phyloP scores from a whole-genome alignment of 1,284 basidiomycete species.

The Moesziomyces globuligerus region DNA sequence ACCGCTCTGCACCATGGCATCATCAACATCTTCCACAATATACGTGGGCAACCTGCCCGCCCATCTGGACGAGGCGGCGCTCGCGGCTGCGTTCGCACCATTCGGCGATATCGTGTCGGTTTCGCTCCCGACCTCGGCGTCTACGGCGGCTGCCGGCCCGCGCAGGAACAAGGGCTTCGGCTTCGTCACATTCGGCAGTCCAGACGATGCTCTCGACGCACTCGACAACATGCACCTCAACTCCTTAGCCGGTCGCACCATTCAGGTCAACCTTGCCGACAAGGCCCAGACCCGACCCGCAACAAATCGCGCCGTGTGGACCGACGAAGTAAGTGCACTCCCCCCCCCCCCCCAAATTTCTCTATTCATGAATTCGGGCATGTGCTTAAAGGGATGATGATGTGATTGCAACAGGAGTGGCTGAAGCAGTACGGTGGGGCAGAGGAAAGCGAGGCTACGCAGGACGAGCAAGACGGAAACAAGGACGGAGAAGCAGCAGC shows the following conservation, averaged over 20 bases:
- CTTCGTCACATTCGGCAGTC: conserved; percentile 38
- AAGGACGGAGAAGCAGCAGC: conserved; percentile 2
- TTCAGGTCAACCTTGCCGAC: conserved; percentile 43
- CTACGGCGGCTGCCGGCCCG: not conserved
- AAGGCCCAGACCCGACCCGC: not conserved
- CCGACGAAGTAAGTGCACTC: conserved; percentile 29
- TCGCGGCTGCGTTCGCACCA: conserved; percentile 23
- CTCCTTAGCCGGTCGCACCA: conserved; percentile 15
- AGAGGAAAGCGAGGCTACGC: too few species aligned
- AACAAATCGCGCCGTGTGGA: conserved; percentile 27
- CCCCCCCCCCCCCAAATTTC: not conserved
- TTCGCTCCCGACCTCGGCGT: conserved; percentile 24
- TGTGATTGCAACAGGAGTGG: conserved; percentile 30
- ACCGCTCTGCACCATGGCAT: not conserved
- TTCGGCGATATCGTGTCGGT: conserved; percentile 52
- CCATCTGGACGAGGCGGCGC: conserved; percentile 17
- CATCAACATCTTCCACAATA: conserved; percentile 12
- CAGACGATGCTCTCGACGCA: conserved; percentile 40
- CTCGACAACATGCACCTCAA: conserved; percentile 56
- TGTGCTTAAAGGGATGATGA: too few species aligned
- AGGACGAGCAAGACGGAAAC: conserved; percentile 1
- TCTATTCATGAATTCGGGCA: not conserved
- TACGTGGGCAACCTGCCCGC: conserved; percentile 39
- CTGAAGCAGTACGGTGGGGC: conserved; percentile 19
- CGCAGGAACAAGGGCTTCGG: conserved; percentile 40